A percentile compares a stretch with the other conserved stretches of the same genome.
These are phyloP conservation scores for Rhizophora mangle DNA, from an alignment of 345 rosid genomes.

Conservation along the genomic window DNA sequence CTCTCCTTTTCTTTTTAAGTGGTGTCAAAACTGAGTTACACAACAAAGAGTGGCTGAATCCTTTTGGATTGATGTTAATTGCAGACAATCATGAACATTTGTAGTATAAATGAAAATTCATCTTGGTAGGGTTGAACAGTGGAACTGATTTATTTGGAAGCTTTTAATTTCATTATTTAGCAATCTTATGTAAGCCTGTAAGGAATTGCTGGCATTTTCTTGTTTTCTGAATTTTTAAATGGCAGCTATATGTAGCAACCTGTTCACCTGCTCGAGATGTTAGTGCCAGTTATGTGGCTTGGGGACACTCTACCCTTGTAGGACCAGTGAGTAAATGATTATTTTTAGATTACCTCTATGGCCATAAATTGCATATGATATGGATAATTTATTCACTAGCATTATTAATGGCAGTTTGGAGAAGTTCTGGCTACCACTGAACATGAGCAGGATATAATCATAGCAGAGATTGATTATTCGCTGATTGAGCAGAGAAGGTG, in stretches of 20 bases:
- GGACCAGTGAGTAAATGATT: constrained; percentile 64
- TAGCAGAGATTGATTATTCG: constrained; percentile 83
- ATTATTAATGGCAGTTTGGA: constrained; percentile 63
- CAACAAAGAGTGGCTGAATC: too few species aligned
- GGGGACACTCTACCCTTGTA: constrained; percentile 97
- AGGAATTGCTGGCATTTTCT: constrained; percentile 12
- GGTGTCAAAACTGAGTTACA: too few species aligned
- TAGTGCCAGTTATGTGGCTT: constrained; percentile 73
- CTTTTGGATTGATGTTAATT: too few species aligned
- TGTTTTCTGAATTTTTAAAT: constrained; percentile 16
- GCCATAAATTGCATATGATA: not conserved
- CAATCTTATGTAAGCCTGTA: not conserved
- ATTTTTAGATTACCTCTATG: not conserved
- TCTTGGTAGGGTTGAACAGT: too few species aligned
- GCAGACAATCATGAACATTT: too few species aligned
- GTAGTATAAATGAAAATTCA: too few species aligned
- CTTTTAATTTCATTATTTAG: not conserved
- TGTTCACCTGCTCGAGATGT: constrained; percentile 89
- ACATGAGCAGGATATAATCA: constrained; percentile 68
- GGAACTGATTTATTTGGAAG: too few species aligned
- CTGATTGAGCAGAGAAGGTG: constrained; percentile 74
- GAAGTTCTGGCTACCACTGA: constrained; percentile 84
- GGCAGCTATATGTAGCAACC: constrained; percentile 85
- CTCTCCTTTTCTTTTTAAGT: too few species aligned
- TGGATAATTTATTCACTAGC: not conserved